phyloP scores from a whole-genome alignment of 257 asterid genomes.

The Solanum gracilifrons region DNA sequence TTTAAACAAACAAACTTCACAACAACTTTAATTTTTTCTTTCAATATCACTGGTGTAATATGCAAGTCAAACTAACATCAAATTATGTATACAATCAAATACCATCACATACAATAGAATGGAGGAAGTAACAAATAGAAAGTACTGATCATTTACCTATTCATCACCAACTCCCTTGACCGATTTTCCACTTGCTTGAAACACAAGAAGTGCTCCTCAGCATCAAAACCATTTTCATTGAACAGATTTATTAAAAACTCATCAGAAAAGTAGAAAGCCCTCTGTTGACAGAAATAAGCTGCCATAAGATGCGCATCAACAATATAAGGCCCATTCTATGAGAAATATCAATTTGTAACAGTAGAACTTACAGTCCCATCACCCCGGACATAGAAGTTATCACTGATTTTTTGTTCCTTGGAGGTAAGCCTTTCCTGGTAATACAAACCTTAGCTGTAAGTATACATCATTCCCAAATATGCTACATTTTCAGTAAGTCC shows the following conservation, averaged over 20 bases:
- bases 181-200: conserved; percentile 96
- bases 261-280: conserved; percentile 92
- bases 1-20: neutral
- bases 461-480: neutral
- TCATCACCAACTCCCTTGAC: conserved; percentile 79
- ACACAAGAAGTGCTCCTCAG: conserved; percentile 72
- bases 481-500: neutral
- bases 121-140: neutral
- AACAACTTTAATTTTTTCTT: neutral
- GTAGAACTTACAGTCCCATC: conserved; percentile 87
- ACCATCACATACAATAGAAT: neutral
- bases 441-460: neutral
- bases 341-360: conserved; percentile 1
- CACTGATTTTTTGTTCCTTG: conserved; percentile 89
- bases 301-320: conserved; percentile 9
- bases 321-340: neutral
- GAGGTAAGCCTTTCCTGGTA: conserved; percentile 72
- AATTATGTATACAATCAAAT: neutral
- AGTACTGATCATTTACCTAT: conserved; percentile 36
- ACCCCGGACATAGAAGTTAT: conserved; percentile 93
- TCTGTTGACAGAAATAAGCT: conserved; percentile 33
- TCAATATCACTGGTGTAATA: neutral
- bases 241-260: conserved; percentile 63
- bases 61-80: neutral
- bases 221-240: conserved; percentile 53